A percentile compares a stretch with the other conserved stretches of the same genome.
These are phyloP conservation scores for Blastobotrys indianensis DNA, from an alignment of 1,139 yeast genomes.

Conservation along the genomic window DNA sequence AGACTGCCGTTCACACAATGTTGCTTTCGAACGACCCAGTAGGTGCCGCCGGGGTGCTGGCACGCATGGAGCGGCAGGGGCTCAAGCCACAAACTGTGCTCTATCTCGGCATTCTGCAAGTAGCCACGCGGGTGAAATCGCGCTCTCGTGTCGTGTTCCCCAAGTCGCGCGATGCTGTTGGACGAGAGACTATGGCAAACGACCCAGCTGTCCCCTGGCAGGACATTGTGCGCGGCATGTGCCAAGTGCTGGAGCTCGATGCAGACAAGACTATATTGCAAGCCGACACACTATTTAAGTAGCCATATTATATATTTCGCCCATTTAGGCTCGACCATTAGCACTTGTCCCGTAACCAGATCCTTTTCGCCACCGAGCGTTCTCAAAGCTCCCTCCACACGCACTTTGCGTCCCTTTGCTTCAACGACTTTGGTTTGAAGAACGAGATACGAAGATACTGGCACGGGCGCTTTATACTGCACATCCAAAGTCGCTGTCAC, in stretches of 20 bases:
- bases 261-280: conserved; percentile 1
- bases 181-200: background rate
- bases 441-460: conserved; percentile 60
- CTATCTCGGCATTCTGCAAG: conserved; percentile 18
- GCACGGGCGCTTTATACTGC: conserved; percentile 57
- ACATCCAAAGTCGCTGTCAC: conserved; percentile 81
- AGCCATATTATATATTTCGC: conserved; percentile 27
- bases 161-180: background rate
- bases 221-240: conserved; percentile 9
- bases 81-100: conserved; percentile 19
- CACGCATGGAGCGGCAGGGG: conserved; percentile 21
- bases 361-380: conserved; percentile 10
- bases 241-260: conserved; percentile 6
- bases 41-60: conserved; percentile 22
- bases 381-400: conserved; percentile 49
- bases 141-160: conserved; percentile 7
- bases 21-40: conserved; percentile 20
- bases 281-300: conserved; percentile 5
- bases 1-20: conserved; percentile 23
- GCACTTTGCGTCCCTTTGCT: conserved; percentile 71
- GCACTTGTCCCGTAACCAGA: conserved; percentile 22
- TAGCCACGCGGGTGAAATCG: conserved; percentile 16
- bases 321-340: conserved; percentile 29
- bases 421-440: conserved; percentile 63
- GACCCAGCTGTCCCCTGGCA: conserved; percentile 17